Evolutionary conservation across 352 stramenopile species (phyloP).

Genomic region (Phytophthora constricta): DNA sequence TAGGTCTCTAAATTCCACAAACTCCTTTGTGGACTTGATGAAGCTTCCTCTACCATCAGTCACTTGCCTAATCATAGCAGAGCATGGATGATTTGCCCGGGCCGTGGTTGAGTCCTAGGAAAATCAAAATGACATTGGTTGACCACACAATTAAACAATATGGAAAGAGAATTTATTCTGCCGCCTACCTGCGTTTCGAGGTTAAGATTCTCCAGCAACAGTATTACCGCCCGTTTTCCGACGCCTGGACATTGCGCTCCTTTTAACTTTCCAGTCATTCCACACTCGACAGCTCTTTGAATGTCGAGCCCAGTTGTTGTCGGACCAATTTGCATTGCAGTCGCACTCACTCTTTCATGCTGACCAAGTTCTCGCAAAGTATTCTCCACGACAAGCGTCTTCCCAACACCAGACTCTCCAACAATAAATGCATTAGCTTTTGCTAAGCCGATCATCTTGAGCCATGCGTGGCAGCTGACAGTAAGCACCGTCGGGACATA

Average conservation of each 20-base stretch:
- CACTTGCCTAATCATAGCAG: conserved; percentile 70
- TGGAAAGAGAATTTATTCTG: too few relatives aligned
- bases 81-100: conserved; percentile 31
- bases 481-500: conserved; percentile 57
- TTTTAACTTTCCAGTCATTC: conserved; percentile 60
- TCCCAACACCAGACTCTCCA: conserved; percentile 57
- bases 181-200: conserved; percentile 49
- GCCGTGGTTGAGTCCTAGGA: conserved; percentile 22
- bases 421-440: conserved; percentile 60
- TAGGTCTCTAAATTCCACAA: conserved; percentile 63
- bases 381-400: conserved; percentile 54
- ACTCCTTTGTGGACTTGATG: conserved; percentile 57
- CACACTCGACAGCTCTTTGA: conserved; percentile 44
- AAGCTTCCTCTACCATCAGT: conserved; percentile 64
- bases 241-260: conserved; percentile 58
- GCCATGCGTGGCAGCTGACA: conserved; percentile 44
- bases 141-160: too few relatives aligned
- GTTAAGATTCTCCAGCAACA: conserved; percentile 69
- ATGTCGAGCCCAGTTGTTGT: conserved; percentile 38
- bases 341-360: conserved; percentile 41
- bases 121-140: too few relatives aligned
- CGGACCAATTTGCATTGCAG: conserved; percentile 42
- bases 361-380: conserved; percentile 41
- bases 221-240: conserved; percentile 49
- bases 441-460: conserved; percentile 40